Percentiles rank a stretch among this genome's conserved stretches.
These are phyloP conservation scores for Penicillium desertorum DNA, from an alignment of 495 filamentous ascomycete genomes.

Conservation along the genomic window DNA sequence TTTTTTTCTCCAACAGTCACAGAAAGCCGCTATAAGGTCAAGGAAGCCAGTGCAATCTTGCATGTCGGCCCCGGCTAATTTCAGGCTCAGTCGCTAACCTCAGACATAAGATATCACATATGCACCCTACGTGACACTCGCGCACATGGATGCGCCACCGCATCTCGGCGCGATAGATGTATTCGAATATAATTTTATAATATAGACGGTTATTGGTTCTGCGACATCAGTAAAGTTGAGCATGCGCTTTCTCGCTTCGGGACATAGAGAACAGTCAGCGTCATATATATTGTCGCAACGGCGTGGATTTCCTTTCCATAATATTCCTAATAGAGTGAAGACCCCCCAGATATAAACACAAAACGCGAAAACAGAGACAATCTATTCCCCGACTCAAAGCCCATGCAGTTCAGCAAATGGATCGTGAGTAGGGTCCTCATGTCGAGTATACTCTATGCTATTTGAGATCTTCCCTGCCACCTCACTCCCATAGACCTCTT, in stretches of 20 bases:
- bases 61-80: background rate
- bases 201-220: background rate
- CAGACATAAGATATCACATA: background rate
- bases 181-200: background rate
- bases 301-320: background rate
- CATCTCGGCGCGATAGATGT: background rate
- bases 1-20: background rate
- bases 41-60: background rate
- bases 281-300: background rate
- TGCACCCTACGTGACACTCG: background rate
- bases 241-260: background rate
- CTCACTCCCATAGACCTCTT: constrained; percentile 19
- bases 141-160: background rate
- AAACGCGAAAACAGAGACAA: background rate
- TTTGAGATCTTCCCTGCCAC: constrained; percentile 18
- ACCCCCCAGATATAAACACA: background rate
- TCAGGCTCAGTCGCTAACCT: background rate
- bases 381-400: background rate
- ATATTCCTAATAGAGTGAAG: background rate
- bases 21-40: background rate
- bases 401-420: constrained; percentile 27
- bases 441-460: constrained; percentile 21
- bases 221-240: too few species aligned
- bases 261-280: background rate
- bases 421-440: constrained; percentile 21